A percentile compares a stretch with the other conserved stretches of the same genome.
Evolutionary conservation across 2,329 filamentous ascomycete species (phyloP).

Genomic region (Helicocarpus griseus): DNA sequence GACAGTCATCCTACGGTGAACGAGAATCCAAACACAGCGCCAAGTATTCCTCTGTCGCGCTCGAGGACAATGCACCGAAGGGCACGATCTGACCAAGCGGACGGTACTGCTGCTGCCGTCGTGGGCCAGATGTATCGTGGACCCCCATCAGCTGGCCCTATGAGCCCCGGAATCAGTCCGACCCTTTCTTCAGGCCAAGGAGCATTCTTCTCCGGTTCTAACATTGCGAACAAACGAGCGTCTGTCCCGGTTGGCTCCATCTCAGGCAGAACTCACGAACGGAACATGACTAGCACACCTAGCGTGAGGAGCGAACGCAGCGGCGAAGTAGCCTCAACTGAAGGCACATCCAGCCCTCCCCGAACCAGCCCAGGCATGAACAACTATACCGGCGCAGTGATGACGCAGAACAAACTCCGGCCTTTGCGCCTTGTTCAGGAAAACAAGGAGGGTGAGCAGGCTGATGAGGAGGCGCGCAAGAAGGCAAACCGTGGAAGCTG

Average conservation of each 20-base stretch:
- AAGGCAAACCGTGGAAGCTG: slow-evolving; percentile 38
- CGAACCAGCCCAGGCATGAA: slow-evolving; percentile 58
- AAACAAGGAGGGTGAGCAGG: slow-evolving; percentile 41
- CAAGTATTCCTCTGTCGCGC: slow-evolving; percentile 38
- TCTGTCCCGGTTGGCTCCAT: slow-evolving; percentile 44
- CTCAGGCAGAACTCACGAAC: slow-evolving; percentile 36
- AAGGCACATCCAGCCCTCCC: slow-evolving; percentile 43
- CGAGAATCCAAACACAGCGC: slow-evolving; percentile 39
- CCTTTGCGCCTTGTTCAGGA: slow-evolving; percentile 83
- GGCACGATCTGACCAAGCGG: slow-evolving; percentile 40
- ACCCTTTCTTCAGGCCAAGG: slow-evolving; percentile 34
- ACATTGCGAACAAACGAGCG: slow-evolving; percentile 42
- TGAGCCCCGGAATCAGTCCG: slow-evolving; percentile 43
- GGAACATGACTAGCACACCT: slow-evolving; percentile 58
- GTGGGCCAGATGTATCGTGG: slow-evolving; percentile 87
- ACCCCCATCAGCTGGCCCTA: slow-evolving; percentile 38
- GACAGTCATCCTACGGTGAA: slow-evolving; percentile 25
- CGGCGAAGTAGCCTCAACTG: slow-evolving; percentile 35
- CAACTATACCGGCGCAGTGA: slow-evolving; percentile 56
- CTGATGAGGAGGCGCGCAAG: slow-evolving; percentile 37
- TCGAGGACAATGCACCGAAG: slow-evolving; percentile 37
- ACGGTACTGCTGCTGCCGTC: slow-evolving; percentile 52
- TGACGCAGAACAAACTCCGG: slow-evolving; percentile 63
- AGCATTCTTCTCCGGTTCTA: slow-evolving; percentile 31
- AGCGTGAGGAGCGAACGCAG: slow-evolving; percentile 41